Evolutionary conservation across 345 rosid species (phyloP).

Genomic region (Brassica cretica): DNA sequence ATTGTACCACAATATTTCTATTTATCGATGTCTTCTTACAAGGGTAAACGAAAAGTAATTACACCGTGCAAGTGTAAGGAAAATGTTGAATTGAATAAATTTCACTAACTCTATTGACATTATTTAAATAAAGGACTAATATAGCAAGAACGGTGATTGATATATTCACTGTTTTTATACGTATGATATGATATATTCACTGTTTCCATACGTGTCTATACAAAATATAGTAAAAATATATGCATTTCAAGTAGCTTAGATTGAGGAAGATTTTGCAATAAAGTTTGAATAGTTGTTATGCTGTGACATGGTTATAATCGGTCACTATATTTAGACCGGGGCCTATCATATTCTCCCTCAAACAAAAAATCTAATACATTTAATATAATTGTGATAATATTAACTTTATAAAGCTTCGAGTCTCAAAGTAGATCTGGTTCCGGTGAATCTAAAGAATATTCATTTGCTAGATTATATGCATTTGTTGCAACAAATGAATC

Average conservation of each 20-base stretch:
- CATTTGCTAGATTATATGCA: too few species aligned
- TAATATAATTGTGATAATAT: background rate
- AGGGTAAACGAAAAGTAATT: background rate
- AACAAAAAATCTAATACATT: background rate
- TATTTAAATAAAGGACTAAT: background rate
- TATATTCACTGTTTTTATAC: conserved; percentile 21
- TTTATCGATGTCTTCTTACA: background rate
- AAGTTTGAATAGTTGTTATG: conserved; percentile 29
- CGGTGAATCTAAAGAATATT: too few species aligned
- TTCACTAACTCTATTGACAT: conserved; percentile 3
- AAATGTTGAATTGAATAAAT: background rate
- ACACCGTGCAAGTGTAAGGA: background rate
- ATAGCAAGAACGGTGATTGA: conserved; percentile 27
- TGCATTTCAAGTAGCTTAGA: conserved; percentile 31
- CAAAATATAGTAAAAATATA: conserved; percentile 19
- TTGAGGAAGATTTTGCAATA: conserved; percentile 32
- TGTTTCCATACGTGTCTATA: conserved; percentile 21
- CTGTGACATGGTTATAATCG: conserved; percentile 26
- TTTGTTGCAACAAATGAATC: background rate
- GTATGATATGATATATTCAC: conserved; percentile 2
- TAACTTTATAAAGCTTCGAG: conserved; percentile 9
- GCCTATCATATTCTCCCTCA: conserved; percentile 10
- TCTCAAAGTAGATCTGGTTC: background rate
- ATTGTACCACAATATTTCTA: background rate
- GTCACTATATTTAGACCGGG: conserved; percentile 16